Evolutionary conservation across 2,329 filamentous ascomycete genomes (phyloP).

Genomic region (Colletotrichum simmondsii): DNA sequence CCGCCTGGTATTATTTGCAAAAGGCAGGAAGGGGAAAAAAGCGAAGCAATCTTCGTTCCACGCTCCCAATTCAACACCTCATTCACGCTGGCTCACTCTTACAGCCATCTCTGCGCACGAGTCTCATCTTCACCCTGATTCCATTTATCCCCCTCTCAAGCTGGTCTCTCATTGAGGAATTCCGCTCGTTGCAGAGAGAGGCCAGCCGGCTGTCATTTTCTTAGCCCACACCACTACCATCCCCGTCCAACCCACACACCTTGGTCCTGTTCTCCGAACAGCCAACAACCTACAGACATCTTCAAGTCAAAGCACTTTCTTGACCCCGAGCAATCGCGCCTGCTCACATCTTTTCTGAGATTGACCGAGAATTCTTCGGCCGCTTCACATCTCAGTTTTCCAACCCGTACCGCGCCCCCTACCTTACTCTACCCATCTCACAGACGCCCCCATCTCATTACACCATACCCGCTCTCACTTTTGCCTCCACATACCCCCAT

Average conservation of each 20-base stretch:
- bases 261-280: conserved; percentile 36
- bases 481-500: conserved; percentile 33
- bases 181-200: conserved; percentile 19
- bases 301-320: conserved; percentile 24
- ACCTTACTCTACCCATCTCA: conserved; percentile 24
- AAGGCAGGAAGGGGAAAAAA: conserved; percentile 33
- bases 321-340: conserved; percentile 14
- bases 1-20: conserved; percentile 34
- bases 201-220: conserved; percentile 34
- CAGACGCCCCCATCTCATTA: conserved; percentile 28
- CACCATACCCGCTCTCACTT: conserved; percentile 33
- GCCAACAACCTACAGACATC: conserved; percentile 30
- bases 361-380: background rate
- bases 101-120: conserved; percentile 22
- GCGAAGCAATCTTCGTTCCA: conserved; percentile 25
- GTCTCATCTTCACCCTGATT: conserved; percentile 8
- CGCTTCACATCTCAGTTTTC: conserved; percentile 16
- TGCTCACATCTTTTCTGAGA: background rate
- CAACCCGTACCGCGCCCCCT: background rate
- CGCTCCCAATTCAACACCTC: conserved; percentile 17
- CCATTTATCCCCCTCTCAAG: conserved; percentile 2
- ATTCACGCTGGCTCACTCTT: conserved; percentile 19
- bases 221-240: conserved; percentile 32
- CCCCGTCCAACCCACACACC: conserved; percentile 23
- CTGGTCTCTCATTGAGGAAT: conserved; percentile 27